Conservation (phyloP, 805 yeast species). For the Saccharomyces eubayanus region DNA sequence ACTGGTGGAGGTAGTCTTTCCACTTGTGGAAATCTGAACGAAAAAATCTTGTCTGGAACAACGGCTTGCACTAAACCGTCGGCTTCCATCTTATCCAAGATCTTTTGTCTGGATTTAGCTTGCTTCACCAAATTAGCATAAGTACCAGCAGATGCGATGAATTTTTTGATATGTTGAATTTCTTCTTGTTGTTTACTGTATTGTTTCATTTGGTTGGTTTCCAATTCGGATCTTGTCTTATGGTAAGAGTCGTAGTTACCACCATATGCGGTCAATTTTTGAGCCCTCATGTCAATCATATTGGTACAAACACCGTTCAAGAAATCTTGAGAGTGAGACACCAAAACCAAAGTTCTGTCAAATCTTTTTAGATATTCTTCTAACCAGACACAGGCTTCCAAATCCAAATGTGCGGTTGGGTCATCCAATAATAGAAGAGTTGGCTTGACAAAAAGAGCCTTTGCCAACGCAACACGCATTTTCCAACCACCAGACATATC, state of each 20-base stretch:
- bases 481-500: constrained; percentile 99
- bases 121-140: constrained; percentile 97
- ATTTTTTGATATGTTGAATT: constrained; percentile 94
- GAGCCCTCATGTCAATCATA: constrained; percentile 94
- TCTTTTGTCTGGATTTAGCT: constrained; percentile 98
- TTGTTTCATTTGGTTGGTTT: constrained; percentile 96
- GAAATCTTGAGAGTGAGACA: constrained; percentile 99
- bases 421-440: constrained; percentile 90
- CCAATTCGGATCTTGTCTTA: constrained; percentile 89
- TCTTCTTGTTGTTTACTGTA: constrained; percentile 97
- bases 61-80: constrained; percentile 94
- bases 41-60: constrained; percentile 84
- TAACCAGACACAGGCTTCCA: constrained; percentile 99
- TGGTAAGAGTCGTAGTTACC: constrained; percentile 97
- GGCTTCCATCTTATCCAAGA: constrained; percentile 99
- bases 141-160: constrained; percentile 99
- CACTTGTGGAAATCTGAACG: constrained; percentile 88
- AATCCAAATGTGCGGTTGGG: constrained; percentile 98
- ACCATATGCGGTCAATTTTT: constrained; percentile 71
- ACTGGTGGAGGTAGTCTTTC: constrained; percentile 99
- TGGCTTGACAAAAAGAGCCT: constrained; percentile 97
- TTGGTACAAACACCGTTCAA: constrained; percentile 96
- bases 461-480: constrained; percentile 98
- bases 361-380: constrained; percentile 94
- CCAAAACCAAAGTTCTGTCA: constrained; percentile 87